Base-by-base conservation (phyloP, 257 asterid genomes). In the Solanum ossicruentum region DNA sequence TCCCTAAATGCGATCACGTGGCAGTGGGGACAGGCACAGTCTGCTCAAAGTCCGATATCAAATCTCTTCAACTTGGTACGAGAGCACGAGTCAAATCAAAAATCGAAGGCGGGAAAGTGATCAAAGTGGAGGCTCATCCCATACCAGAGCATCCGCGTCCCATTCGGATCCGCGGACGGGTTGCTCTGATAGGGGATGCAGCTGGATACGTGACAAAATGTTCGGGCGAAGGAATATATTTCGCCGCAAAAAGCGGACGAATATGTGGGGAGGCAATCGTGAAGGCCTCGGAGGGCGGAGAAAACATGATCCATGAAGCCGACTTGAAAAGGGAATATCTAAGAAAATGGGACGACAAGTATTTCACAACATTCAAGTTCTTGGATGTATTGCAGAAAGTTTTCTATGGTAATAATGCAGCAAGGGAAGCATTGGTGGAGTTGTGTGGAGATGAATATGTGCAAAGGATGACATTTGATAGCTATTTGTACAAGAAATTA, bases 191-290 rank as follows among this genome's bases (percentile, higher is more conserved):
- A 54, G 97, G 97, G 1, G 95, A 94, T 58, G 97, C 98, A 9
- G 97, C 97, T 1, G 98, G 98, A 3, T 93, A 92, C 80, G 97
- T 94, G 58, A 93, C 98, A 12, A 94, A 94, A 83, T 94, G 98
- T 88, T 92, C 97, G 7, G 97, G 97, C 16, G 97, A 94, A 78
- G 97, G 98, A 28, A 94, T 94, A 57, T 93, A 94, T 81, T 94
- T 94, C 61, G 98, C 95, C 0, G 98, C 97, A 8, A 93, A 89
- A 87, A 92, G 95, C 84, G 98, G 98, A 18, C 84, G 97, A 23
- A 92, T 94, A 87, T 94, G 98, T 83, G 95, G 97, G 8, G 97
- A 93, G 80, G 98, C 92, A 1, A 89, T 93, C 6, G 94, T 92
- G 32, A 87, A 91, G 70, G 94, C 95, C 7, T 93, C 98, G 1